Conservation (phyloP, 768 basidiomycete species). For the Gymnopilus junonius region DNA sequence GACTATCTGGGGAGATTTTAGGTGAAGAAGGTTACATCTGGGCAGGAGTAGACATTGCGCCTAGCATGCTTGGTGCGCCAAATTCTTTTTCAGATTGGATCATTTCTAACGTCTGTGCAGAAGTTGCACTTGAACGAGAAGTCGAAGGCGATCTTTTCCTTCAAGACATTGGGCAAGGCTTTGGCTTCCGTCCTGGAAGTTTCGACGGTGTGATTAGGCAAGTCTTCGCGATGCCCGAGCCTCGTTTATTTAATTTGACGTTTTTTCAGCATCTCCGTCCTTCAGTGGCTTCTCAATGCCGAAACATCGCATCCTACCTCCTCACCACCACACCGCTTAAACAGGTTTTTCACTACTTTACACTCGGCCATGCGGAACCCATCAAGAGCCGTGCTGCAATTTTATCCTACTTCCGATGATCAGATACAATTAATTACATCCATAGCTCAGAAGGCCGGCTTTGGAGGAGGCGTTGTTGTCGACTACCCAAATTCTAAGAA, state of each 20-base stretch:
- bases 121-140: conserved; percentile 94
- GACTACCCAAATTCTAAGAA: conserved; percentile 98
- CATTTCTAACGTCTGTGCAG: conserved; percentile 39
- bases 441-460: conserved; percentile 92
- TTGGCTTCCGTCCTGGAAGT: conserved; percentile 94
- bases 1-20: conserved; percentile 93
- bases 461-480: conserved; percentile 94
- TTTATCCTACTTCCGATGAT: conserved; percentile 97
- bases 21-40: conserved; percentile 94
- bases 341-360: conserved; percentile 91
- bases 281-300: conserved; percentile 98
- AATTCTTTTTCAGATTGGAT: not conserved
- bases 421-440: conserved; percentile 95
- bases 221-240: conserved; percentile 11
- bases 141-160: conserved; percentile 96
- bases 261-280: conserved; percentile 83
- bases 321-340: conserved; percentile 84
- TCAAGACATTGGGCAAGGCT: conserved; percentile 97
- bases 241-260: not conserved
- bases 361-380: conserved; percentile 87
- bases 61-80: conserved; percentile 91
- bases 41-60: conserved; percentile 93
- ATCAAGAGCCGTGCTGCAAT: conserved; percentile 86
- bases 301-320: conserved; percentile 90
- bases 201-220: conserved; percentile 99